A percentile compares a stretch with the other conserved stretches of the same genome.
These are phyloP conservation scores for Gentiana straminea DNA, from an alignment of 257 asterid genomes.

Conservation along the genomic window DNA sequence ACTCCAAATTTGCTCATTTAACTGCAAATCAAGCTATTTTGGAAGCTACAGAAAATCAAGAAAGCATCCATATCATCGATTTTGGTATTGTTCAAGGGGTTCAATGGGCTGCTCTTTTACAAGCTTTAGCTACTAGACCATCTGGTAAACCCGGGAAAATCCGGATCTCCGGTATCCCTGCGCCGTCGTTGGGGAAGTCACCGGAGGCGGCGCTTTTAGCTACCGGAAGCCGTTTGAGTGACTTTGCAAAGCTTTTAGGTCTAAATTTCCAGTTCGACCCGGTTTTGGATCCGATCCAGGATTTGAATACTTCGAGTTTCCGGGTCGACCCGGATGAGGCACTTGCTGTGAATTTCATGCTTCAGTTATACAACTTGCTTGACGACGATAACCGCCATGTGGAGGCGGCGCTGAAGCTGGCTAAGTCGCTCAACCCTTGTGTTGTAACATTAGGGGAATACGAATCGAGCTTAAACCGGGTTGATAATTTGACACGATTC, in stretches of 20 bases:
- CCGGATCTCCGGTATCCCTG: constrained; percentile 87
- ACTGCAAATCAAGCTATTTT: constrained; percentile 94
- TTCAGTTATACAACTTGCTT: constrained; percentile 61
- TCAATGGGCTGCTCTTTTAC: constrained; percentile 97
- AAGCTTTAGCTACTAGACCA: constrained; percentile 87
- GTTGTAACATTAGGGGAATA: constrained; percentile 84
- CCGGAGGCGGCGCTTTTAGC: constrained; percentile 60
- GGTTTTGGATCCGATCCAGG: constrained; percentile 50
- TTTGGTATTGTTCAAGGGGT: constrained; percentile 91
- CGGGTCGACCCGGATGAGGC: constrained; percentile 60
- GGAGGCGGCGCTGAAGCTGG: constrained; percentile 51
- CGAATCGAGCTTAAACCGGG: constrained; percentile 61
- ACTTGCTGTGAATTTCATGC: constrained; percentile 77
- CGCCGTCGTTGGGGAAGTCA: constrained; percentile 51
- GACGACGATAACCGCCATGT: constrained; percentile 50
- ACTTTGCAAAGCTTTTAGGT: constrained; percentile 69
- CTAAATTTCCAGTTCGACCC: constrained; percentile 82
- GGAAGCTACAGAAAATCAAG: constrained; percentile 59
- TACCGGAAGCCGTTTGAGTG: constrained; percentile 77
- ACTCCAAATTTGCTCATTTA: constrained; percentile 78
- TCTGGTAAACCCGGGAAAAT: constrained; percentile 65
- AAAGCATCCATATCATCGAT: constrained; percentile 74
- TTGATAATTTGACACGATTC: constrained; percentile 54
- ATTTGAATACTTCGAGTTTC: constrained; percentile 40
- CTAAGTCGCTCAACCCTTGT: constrained; percentile 59